phyloP scores from a whole-genome alignment of 441 rosid genomes.

The Erysimum cheiri region DNA sequence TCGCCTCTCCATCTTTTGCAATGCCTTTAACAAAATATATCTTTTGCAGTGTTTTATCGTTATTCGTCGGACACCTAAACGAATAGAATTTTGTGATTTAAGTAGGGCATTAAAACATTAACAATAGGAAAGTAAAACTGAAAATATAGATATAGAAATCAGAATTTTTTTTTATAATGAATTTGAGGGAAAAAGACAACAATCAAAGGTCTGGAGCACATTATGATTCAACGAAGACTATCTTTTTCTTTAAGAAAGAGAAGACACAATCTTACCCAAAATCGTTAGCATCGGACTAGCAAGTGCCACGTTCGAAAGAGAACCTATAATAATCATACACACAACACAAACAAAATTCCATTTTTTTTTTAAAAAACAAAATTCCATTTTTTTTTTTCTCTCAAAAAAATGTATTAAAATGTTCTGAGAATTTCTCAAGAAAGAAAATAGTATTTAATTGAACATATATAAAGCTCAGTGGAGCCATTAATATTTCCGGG shows the following conservation, averaged over 20 bases:
- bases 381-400: neutral
- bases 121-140: neutral
- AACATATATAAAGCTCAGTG: slow-evolving; percentile 7
- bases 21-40: neutral
- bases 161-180: neutral
- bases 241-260: slow-evolving; percentile 38
- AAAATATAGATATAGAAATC: neutral
- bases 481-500: slow-evolving; percentile 8
- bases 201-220: slow-evolving; percentile 26
- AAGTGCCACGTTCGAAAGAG: slow-evolving; percentile 40
- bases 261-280: slow-evolving; percentile 41
- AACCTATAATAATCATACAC: slow-evolving; percentile 23
- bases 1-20: slow-evolving; percentile 10
- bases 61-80: slow-evolving; percentile 18
- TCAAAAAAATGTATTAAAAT: slow-evolving; percentile 3
- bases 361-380: slow-evolving; percentile 22
- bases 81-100: slow-evolving; percentile 24
- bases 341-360: slow-evolving; percentile 27
- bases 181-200: slow-evolving; percentile 28
- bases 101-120: slow-evolving; percentile 9
- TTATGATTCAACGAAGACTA: slow-evolving; percentile 37
- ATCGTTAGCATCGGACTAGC: slow-evolving; percentile 38
- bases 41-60: slow-evolving; percentile 12
- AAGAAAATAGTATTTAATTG: slow-evolving; percentile 10
- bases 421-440: slow-evolving; percentile 1